These are phyloP conservation scores for Cytauxzoon felis DNA, from an alignment of 169 alveolate genomes.

Conservation along the genomic window DNA sequence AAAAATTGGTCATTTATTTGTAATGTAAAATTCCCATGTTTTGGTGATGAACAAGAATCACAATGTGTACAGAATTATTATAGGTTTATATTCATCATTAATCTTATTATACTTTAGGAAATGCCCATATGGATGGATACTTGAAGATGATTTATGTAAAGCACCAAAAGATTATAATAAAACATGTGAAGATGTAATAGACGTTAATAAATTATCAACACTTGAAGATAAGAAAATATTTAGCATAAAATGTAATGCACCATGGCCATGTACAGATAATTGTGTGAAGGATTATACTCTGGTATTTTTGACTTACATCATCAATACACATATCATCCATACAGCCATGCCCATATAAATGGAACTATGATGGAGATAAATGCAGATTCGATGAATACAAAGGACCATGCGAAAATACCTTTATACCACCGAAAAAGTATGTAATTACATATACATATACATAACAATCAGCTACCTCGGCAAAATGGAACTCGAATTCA, in stretches of 20 bases:
- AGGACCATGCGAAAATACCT: constrained; percentile 22
- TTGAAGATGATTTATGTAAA: constrained; percentile 41
- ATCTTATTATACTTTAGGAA: not conserved
- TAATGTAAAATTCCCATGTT: constrained; percentile 59
- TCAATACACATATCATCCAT: not conserved
- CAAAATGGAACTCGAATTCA: constrained; percentile 64
- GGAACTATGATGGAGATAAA: constrained; percentile 7
- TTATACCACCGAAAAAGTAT: constrained; percentile 23
- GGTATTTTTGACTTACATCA: not conserved
- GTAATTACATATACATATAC: not conserved
- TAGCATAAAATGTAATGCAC: constrained; percentile 62
- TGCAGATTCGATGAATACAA: constrained; percentile 1
- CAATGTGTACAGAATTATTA: constrained; percentile 48
- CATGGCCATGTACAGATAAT: constrained; percentile 68
- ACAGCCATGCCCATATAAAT: constrained; percentile 49
- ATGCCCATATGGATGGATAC: constrained; percentile 68
- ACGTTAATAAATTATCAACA: constrained; percentile 17
- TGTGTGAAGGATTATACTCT: constrained; percentile 63
- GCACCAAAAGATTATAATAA: constrained; percentile 67
- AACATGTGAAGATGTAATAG: constrained; percentile 56
- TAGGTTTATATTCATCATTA: not conserved
- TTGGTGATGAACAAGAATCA: constrained; percentile 23
- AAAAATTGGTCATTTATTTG: constrained; percentile 67
- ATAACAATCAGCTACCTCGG: constrained; percentile 41
- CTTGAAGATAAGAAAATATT: constrained; percentile 46